Evolutionary conservation across 73 alveolate genomes (phyloP).

Genomic region (Blepharisma stoltei): DNA sequence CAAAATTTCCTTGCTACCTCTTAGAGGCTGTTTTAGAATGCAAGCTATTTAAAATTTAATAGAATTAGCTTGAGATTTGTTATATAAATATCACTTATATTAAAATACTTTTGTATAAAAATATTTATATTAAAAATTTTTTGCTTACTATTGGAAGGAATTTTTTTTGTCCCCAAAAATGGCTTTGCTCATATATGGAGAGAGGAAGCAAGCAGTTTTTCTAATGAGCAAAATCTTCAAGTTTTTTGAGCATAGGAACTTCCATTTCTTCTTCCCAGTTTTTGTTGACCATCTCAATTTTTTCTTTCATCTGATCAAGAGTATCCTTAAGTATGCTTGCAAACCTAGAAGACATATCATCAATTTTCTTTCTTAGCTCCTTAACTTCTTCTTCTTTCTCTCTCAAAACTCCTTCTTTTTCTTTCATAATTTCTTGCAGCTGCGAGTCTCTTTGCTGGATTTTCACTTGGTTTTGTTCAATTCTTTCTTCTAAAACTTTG

Average conservation of each 20-base stretch:
- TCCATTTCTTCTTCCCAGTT: slow-evolving; percentile 74
- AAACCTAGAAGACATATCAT: slow-evolving; percentile 58
- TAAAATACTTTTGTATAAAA: too few species aligned
- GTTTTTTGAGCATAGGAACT: slow-evolving; percentile 51
- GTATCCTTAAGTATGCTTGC: slow-evolving; percentile 70
- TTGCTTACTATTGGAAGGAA: too few species aligned
- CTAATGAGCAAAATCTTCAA: slow-evolving; percentile 49
- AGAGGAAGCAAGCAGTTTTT: too few species aligned
- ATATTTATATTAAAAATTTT: too few species aligned
- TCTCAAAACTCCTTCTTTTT: slow-evolving; percentile 37
- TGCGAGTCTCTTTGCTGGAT: slow-evolving; percentile 33
- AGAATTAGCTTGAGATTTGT: too few species aligned
- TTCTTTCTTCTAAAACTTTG: slow-evolving; percentile 38
- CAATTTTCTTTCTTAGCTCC: slow-evolving; percentile 50
- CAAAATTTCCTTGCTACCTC: too few species aligned
- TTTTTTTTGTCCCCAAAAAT: too few species aligned
- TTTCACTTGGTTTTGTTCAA: slow-evolving; percentile 30
- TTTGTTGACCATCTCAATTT: slow-evolving; percentile 53
- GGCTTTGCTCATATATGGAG: too few species aligned
- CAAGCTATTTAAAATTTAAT: too few species aligned
- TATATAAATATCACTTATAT: too few species aligned
- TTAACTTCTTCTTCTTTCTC: slow-evolving; percentile 56
- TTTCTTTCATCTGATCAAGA: slow-evolving; percentile 56
- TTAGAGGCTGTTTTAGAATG: too few species aligned
- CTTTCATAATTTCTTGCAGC: slow-evolving; percentile 38